phyloP scores from a whole-genome alignment of 139 green algal species.

The Closterium sp. region DNA sequence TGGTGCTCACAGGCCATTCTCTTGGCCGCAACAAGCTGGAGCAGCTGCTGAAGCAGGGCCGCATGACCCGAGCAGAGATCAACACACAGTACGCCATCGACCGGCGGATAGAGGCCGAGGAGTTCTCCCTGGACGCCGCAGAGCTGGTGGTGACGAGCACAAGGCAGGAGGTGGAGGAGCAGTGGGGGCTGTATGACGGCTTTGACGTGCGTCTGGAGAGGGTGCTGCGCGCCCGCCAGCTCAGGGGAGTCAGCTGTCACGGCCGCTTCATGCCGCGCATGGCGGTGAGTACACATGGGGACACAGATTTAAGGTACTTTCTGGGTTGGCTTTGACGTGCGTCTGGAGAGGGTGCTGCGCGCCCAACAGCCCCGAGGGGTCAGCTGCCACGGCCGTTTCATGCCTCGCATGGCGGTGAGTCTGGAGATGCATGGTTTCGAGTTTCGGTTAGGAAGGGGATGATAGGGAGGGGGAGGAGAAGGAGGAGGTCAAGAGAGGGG shows the following conservation, averaged over 20 bases:
- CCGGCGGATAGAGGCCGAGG: slow-evolving; percentile 87
- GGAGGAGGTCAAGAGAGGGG: too few relatives aligned
- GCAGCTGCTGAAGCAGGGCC: slow-evolving; percentile 77
- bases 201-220: slow-evolving; percentile 60
- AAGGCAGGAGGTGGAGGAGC: slow-evolving; percentile 79
- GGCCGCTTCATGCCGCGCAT: slow-evolving; percentile 68
- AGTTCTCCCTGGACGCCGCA: slow-evolving; percentile 81
- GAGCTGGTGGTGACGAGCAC: slow-evolving; percentile 86
- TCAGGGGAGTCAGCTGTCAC: slow-evolving; percentile 21
- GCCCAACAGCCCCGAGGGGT: slow-evolving; percentile 29
- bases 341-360: slow-evolving; percentile 58
- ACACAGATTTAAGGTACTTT: too few relatives aligned
- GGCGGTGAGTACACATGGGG: slow-evolving; percentile 42
- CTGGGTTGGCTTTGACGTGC: slow-evolving; percentile 61
- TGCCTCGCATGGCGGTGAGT: slow-evolving; percentile 78
- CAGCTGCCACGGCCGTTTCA: slow-evolving; percentile 69
- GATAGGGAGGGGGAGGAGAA: too few relatives aligned
- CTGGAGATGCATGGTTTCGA: too few relatives aligned
- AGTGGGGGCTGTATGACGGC: slow-evolving; percentile 94
- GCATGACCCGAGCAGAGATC: slow-evolving; percentile 73
- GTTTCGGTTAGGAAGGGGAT: neutral
- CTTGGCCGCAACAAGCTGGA: slow-evolving; percentile 93
- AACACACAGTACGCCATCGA: slow-evolving; percentile 85
- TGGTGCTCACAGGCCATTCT: slow-evolving; percentile 91
- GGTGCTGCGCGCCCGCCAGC: slow-evolving; percentile 51